Base-by-base conservation (phyloP, 2,329 filamentous ascomycete species). In the Sarocladium strictum region DNA sequence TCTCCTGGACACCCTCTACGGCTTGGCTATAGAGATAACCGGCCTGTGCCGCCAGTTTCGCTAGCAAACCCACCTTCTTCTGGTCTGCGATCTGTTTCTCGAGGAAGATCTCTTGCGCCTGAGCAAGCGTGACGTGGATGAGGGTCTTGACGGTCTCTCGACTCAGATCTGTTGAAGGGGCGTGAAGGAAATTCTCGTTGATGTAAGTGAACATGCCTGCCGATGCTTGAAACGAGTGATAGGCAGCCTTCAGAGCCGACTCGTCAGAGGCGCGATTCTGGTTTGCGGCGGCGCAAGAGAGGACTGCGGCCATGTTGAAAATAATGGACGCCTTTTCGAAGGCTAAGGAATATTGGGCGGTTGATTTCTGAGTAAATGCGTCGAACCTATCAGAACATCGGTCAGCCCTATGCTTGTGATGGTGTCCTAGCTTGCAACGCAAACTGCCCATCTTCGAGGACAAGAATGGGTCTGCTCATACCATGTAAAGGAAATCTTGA, bases 161-260 rank as follows among this genome's bases (percentile, higher is more conserved):
- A 68, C 92, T 97, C 49, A 99, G 74, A 66, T 99, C 94, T n/a
- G 90, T 92, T 9, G 92, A 97, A 1, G 95, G 94, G 1, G 94
- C 94, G 65, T 99, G 94, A 33, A 99, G 77, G 68, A 99, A 99
- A 74, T 99, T 99, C 73, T 99, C 94, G 72, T 99, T 99, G 75
- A 99, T 99, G 66, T 99, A 99, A 53, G 93, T 97, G 71, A 97
- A 99, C 94, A 99, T 99, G 74, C 94, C 94, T 10, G 94, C 94
- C 7, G 93, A 92, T 38, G 94, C 94, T 71, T 99, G 94, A 74
- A 97, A 97, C 19, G 92, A 97, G 71, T 99, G 93, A 68, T 97
- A 99, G 17, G 94, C 90, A 14, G 91, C 93, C 75, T 99, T 99
- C 67, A 97, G 81, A 32, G 93, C 93, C 5, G 88, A 81, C 66